Evolutionary conservation across 2,329 filamentous ascomycete genomes (phyloP).

Genomic region (Fusarium oligoseptatum): DNA sequence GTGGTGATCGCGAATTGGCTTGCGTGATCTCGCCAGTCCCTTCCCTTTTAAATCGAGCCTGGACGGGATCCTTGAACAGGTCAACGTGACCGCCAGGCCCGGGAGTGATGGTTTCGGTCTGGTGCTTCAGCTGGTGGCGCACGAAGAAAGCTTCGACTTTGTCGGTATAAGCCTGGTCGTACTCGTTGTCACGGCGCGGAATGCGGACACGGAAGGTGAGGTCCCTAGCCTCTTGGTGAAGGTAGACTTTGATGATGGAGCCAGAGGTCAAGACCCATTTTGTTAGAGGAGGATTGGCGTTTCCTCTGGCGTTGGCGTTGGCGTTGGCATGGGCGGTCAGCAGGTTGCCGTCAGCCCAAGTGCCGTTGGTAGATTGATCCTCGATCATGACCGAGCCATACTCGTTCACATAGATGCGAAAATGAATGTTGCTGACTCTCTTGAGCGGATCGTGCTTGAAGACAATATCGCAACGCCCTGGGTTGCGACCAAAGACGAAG

Average conservation of each 20-base stretch:
- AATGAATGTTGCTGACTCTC: conserved; percentile 94
- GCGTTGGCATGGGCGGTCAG: conserved; percentile 63
- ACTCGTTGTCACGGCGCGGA: conserved; percentile 77
- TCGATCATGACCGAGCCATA: conserved; percentile 91
- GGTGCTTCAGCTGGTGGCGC: conserved; percentile 50
- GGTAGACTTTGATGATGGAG: conserved; percentile 77
- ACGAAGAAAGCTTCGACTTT: conserved; percentile 78
- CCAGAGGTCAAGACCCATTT: conserved; percentile 78
- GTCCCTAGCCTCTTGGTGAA: conserved; percentile 66
- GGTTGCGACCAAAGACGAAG: conserved; percentile 89
- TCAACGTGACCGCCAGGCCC: conserved; percentile 62
- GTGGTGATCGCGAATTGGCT: conserved; percentile 22
- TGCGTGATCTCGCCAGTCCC: conserved; percentile 39
- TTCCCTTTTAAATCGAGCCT: conserved; percentile 34
- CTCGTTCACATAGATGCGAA: conserved; percentile 91
- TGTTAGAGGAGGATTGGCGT: conserved; percentile 50
- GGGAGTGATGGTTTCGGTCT: conserved; percentile 61
- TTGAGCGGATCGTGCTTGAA: conserved; percentile 75
- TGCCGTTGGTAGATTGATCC: conserved; percentile 96
- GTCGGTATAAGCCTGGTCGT: conserved; percentile 73
- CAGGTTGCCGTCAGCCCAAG: conserved; percentile 81
- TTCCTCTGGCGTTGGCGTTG: conserved; percentile 48
- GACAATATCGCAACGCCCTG: conserved; percentile 77
- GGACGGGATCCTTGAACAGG: conserved; percentile 49
- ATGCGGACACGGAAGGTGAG: conserved; percentile 89